A percentile compares a stretch with the other conserved stretches of the same genome.
Conservation (phyloP, 352 stramenopile genomes). For the Thalassiosira sp. region DNA sequence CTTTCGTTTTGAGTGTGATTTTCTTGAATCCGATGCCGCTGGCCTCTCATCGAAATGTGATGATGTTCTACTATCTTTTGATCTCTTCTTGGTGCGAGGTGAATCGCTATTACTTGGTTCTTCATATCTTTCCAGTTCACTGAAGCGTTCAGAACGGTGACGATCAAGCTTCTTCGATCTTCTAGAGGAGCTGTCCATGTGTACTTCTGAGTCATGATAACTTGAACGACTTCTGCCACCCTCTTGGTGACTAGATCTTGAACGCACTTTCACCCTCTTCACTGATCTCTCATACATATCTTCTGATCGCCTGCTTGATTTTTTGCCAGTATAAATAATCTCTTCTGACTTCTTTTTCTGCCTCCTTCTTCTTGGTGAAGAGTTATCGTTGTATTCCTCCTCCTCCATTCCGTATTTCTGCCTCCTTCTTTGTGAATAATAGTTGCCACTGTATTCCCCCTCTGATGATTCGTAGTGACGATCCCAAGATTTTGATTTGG, state of each 20-base stretch:
- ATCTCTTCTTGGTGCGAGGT: slow-evolving; percentile 4
- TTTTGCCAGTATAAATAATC: background rate
- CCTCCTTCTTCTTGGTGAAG: slow-evolving; percentile 2
- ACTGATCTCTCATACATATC: slow-evolving; percentile 11
- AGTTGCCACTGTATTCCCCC: slow-evolving; percentile 27
- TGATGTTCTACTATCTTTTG: background rate
- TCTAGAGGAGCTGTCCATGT: slow-evolving; percentile 8
- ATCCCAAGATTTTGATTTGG: slow-evolving; percentile 14
- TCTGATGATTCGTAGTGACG: slow-evolving; percentile 27
- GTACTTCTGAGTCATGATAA: slow-evolving; percentile 22
- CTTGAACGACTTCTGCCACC: background rate
- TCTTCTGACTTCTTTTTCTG: slow-evolving; percentile 5
- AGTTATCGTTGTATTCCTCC: slow-evolving; percentile 23
- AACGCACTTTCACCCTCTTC: slow-evolving; percentile 5
- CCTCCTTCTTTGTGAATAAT: slow-evolving; percentile 14
- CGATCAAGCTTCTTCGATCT: slow-evolving; percentile 14
- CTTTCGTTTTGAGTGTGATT: slow-evolving; percentile 7
- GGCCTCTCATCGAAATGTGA: background rate
- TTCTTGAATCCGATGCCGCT: slow-evolving; percentile 6
- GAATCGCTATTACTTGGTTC: slow-evolving; percentile 1
- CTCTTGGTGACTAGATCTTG: slow-evolving; percentile 15
- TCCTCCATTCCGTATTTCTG: too few relatives aligned
- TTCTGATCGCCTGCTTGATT: slow-evolving; percentile 8
- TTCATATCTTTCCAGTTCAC: slow-evolving; percentile 1
- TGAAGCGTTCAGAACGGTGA: slow-evolving; percentile 1